Percentiles rank a stretch among this genome's conserved stretches.
Evolutionary conservation across 305 asterid genomes (phyloP).

Genomic region (Fraxinus nigra): DNA sequence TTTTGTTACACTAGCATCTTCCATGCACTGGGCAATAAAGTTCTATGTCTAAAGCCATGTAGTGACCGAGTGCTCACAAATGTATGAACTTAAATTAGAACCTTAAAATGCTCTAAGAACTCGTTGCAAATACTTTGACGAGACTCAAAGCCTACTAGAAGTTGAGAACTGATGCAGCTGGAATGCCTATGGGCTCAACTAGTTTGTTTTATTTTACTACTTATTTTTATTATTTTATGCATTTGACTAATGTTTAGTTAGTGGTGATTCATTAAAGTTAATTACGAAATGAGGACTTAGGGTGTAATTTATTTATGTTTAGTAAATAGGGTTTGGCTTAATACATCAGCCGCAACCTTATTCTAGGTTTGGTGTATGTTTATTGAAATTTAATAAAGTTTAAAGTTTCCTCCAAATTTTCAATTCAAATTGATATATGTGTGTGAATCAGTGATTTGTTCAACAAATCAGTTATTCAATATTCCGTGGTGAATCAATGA

Average conservation of each 20-base stretch:
- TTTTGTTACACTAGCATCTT: conserved; percentile 10
- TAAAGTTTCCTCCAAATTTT: background rate
- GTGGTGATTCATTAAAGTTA: background rate
- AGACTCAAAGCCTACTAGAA: background rate
- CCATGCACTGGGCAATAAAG: background rate
- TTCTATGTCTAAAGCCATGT: background rate
- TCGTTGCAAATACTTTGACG: conserved; percentile 12
- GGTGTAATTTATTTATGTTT: background rate
- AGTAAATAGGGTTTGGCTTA: background rate
- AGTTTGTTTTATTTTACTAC: background rate
- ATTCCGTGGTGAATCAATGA: background rate
- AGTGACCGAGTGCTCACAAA: background rate
- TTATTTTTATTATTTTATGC: background rate
- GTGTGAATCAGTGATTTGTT: background rate
- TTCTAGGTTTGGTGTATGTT: background rate
- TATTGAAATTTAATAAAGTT: background rate
- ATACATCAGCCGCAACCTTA: background rate
- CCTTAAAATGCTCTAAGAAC: background rate
- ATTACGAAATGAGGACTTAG: background rate
- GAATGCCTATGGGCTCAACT: background rate
- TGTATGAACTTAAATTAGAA: conserved; percentile 1
- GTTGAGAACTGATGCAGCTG: background rate
- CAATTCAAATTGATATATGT: background rate
- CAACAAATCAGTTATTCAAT: background rate
- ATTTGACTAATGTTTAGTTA: background rate